phyloP scores from a whole-genome alignment of 2,329 filamentous ascomycete species.

The Kalmusia sp. region DNA sequence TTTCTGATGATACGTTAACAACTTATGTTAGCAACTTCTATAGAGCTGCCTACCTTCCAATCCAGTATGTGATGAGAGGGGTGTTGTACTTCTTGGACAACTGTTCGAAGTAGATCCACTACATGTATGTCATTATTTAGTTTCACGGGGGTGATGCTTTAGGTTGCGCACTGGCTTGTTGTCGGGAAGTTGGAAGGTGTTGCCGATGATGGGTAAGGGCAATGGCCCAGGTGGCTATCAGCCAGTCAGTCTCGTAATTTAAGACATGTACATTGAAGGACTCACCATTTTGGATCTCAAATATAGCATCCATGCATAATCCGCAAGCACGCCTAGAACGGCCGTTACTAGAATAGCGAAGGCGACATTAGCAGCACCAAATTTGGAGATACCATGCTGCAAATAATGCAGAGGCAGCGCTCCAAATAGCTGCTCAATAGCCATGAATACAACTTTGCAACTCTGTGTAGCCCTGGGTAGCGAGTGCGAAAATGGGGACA shows the following conservation, averaged over 20 bases:
- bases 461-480: neutral
- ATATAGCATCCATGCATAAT: conserved; percentile 60
- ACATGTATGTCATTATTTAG: neutral
- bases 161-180: conserved; percentile 51
- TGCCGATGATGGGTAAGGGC: conserved; percentile 62
- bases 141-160: neutral
- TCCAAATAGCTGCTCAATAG: conserved; percentile 39
- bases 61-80: conserved; percentile 64
- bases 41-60: conserved; percentile 43
- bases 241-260: conserved; percentile 6
- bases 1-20: conserved; percentile 48
- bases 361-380: conserved; percentile 29
- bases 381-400: conserved; percentile 41
- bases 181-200: conserved; percentile 62
- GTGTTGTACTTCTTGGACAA: conserved; percentile 58
- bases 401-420: conserved; percentile 35
- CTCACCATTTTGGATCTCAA: conserved; percentile 57
- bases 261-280: neutral
- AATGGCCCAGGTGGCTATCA: conserved; percentile 61
- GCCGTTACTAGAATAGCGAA: conserved; percentile 30
- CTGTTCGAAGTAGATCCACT: conserved; percentile 64
- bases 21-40: too few species aligned
- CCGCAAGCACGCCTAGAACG: conserved; percentile 38
- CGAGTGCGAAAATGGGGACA: neutral
- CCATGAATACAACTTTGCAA: conserved; percentile 21